Conservation (phyloP, 148 eudicot genomes). For the Selenicereus undatus region DNA sequence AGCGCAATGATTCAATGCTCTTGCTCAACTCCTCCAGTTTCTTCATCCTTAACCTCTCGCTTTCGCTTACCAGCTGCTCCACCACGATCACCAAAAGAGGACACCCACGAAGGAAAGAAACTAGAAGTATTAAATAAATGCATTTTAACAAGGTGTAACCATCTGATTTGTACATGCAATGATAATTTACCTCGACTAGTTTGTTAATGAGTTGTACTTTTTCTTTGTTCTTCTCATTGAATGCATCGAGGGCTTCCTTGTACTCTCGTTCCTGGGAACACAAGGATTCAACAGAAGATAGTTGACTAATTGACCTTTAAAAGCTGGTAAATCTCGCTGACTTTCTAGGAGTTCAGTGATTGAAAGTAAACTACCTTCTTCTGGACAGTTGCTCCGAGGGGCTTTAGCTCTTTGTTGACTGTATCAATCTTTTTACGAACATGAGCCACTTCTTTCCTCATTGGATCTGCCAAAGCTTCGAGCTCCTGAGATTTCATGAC, state of each 20-base stretch:
- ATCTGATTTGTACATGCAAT: background rate
- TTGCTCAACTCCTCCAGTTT: slow-evolving; percentile 88
- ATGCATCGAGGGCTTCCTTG: slow-evolving; percentile 79
- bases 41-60: slow-evolving; percentile 82
- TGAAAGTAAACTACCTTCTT: slow-evolving; percentile 58
- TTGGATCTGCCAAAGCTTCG: slow-evolving; percentile 71
- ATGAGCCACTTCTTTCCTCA: slow-evolving; percentile 73
- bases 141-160: background rate
- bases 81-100: background rate
- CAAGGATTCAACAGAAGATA: background rate
- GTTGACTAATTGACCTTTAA: background rate
- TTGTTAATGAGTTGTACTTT: slow-evolving; percentile 78
- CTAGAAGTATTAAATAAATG: slow-evolving; percentile 12
- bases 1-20: slow-evolving; percentile 59
- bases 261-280: slow-evolving; percentile 67
- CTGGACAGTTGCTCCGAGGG: slow-evolving; percentile 73
- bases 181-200: slow-evolving; percentile 70
- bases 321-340: background rate
- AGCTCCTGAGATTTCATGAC: slow-evolving; percentile 52
- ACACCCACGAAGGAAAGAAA: background rate
- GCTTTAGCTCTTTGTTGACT: slow-evolving; percentile 83
- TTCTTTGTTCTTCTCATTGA: slow-evolving; percentile 91
- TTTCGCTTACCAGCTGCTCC: slow-evolving; percentile 78
- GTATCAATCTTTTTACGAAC: slow-evolving; percentile 89
- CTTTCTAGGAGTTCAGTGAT: background rate